These are phyloP conservation scores for Ceratobasidium papillatum DNA, from an alignment of 1,284 basidiomycete species.

Conservation along the genomic window DNA sequence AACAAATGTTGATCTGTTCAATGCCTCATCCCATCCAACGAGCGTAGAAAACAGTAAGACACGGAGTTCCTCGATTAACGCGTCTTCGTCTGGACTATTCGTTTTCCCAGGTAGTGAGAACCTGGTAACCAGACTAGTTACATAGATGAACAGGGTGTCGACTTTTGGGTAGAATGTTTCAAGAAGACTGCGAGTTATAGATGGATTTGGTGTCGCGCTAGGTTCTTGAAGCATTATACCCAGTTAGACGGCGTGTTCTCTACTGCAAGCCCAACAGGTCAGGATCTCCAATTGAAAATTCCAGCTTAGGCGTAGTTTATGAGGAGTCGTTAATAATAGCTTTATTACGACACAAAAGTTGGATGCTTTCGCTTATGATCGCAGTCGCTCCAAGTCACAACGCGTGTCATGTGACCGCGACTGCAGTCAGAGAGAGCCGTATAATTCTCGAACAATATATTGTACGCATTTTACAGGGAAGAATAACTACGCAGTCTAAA, in stretches of 20 bases:
- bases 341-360: too few relatives aligned
- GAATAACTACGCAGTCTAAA: too few relatives aligned
- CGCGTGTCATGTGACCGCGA: neutral
- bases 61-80: neutral
- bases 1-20: neutral
- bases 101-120: neutral
- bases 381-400: neutral
- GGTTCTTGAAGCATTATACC: neutral
- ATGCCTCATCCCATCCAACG: constrained; percentile 12
- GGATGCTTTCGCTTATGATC: too few relatives aligned
- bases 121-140: neutral
- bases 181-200: constrained; percentile 6
- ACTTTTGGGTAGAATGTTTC: constrained; percentile 8
- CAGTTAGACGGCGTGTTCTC: too few relatives aligned
- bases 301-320: too few relatives aligned
- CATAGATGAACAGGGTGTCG: constrained; percentile 5
- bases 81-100: neutral
- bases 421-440: too few relatives aligned
- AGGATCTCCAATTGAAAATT: too few relatives aligned
- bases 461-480: neutral
- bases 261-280: too few relatives aligned
- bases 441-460: too few relatives aligned
- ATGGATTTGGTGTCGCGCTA: neutral
- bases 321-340: too few relatives aligned
- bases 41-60: constrained; percentile 4